A percentile compares a stretch with the other conserved stretches of the same genome.
These are phyloP conservation scores for Pyrus communis DNA, from an alignment of 306 rosid species.

Conservation along the genomic window DNA sequence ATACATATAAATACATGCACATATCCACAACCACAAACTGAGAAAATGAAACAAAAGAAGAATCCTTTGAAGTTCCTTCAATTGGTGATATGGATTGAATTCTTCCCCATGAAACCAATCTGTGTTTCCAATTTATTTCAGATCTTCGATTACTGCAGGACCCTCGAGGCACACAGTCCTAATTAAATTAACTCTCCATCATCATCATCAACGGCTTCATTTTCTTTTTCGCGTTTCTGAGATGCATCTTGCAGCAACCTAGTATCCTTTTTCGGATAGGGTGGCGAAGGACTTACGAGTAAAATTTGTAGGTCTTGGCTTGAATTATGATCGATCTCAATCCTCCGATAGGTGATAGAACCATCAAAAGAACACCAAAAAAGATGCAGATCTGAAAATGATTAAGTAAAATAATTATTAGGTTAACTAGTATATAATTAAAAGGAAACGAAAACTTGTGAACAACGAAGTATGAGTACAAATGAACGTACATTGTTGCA, in stretches of 20 bases:
- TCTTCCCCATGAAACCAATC: not conserved
- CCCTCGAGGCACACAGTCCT: not conserved
- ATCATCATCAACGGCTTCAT: not conserved
- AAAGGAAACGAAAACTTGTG: not conserved
- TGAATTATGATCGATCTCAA: slow-evolving; percentile 53
- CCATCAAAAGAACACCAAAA: slow-evolving; percentile 51
- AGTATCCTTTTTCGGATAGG: not conserved
- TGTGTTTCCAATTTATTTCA: not conserved
- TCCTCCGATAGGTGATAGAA: slow-evolving; percentile 73
- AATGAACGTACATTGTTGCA: slow-evolving; percentile 50
- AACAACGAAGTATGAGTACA: not conserved
- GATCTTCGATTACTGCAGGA: not conserved
- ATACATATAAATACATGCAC: not conserved
- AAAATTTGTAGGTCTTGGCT: slow-evolving; percentile 52
- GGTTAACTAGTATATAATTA: not conserved
- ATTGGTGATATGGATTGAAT: not conserved
- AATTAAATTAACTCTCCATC: not conserved
- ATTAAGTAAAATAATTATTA: not conserved
- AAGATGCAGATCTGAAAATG: slow-evolving; percentile 63
- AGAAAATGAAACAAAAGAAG: not conserved
- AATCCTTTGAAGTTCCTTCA: not conserved
- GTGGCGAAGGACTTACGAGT: slow-evolving; percentile 28
- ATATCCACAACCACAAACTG: not conserved
- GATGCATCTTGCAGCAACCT: not conserved
- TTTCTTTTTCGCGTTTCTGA: not conserved